Percentiles rank a stretch among this genome's conserved stretches.
Evolutionary conservation across 1,284 basidiomycete species (phyloP).

Genomic region (Apiotrichum siamense): DNA sequence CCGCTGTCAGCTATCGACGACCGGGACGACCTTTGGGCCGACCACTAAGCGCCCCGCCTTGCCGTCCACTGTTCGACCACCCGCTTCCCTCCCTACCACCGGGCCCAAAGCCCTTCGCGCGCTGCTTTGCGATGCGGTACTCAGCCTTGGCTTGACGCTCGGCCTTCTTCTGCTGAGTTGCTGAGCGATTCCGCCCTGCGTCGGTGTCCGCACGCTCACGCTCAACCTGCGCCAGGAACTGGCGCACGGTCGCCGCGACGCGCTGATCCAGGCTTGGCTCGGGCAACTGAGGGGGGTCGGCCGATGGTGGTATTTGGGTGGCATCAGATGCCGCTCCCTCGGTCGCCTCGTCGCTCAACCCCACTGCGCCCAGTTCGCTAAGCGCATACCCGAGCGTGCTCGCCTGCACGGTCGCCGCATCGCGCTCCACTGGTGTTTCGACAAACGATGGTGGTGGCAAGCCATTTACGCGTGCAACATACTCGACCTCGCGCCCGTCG

Average conservation of each 20-base stretch:
- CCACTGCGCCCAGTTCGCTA: constrained; percentile 5
- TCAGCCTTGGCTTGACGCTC: constrained; percentile 8
- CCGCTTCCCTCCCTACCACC: too few relatives aligned
- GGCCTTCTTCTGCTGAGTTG: constrained; percentile 16
- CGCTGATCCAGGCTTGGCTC: neutral
- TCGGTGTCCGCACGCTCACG: constrained; percentile 15
- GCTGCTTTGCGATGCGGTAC: constrained; percentile 6
- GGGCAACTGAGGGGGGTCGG: neutral
- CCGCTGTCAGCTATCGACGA: too few relatives aligned
- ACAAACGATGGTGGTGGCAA: too few relatives aligned
- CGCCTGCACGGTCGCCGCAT: neutral
- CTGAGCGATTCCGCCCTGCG: constrained; percentile 11
- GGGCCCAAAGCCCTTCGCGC: constrained; percentile 1
- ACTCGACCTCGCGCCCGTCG: constrained; percentile 18
- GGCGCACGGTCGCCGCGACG: constrained; percentile 1
- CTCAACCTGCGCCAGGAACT: constrained; percentile 4
- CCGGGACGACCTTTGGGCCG: too few relatives aligned
- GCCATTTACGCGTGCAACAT: neutral
- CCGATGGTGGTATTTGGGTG: neutral
- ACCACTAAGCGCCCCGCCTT: too few relatives aligned
- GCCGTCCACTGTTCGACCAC: too few relatives aligned
- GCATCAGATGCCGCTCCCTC: neutral
- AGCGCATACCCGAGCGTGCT: neutral
- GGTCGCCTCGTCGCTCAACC: neutral
- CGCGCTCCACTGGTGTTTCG: too few relatives aligned